Conservation (phyloP, 2,329 filamentous ascomycete species). For the Annulohypoxylon truncatum region DNA sequence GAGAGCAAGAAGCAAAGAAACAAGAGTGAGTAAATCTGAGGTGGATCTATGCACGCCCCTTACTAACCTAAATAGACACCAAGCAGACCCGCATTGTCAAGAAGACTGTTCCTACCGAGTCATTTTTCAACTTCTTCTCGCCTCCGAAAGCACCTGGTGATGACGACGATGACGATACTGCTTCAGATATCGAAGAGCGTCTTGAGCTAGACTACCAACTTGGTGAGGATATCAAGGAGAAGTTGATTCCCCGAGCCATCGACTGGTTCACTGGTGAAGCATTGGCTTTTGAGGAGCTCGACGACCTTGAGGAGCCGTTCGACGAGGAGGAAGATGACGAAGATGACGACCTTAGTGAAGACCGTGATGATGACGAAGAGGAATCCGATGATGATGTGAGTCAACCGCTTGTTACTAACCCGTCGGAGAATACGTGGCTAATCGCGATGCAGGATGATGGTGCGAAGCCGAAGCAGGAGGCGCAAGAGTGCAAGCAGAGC, state of each 20-base stretch:
- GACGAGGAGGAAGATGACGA: constrained; percentile 91
- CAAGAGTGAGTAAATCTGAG: constrained; percentile 77
- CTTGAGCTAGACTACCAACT: constrained; percentile 98
- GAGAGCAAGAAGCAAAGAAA: constrained; percentile 99
- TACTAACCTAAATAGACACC: constrained; percentile 73
- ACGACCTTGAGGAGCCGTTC: constrained; percentile 83
- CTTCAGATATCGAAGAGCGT: constrained; percentile 94
- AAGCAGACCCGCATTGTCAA: constrained; percentile 99
- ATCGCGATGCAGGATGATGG: constrained; percentile 75
- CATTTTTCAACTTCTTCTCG: constrained; percentile 99
- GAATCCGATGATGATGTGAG: constrained; percentile 83
- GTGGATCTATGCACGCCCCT: background rate
- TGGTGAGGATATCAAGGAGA: constrained; percentile 99
- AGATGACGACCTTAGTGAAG: constrained; percentile 86
- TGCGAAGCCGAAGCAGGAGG: constrained; percentile 92
- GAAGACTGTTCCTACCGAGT: constrained; percentile 98
- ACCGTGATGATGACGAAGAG: constrained; percentile 81
- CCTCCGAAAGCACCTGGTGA: constrained; percentile 84
- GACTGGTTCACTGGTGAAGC: constrained; percentile 99
- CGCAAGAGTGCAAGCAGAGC: constrained; percentile 96
- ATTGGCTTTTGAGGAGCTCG: constrained; percentile 93
- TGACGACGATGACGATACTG: constrained; percentile 78
- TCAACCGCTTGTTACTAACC: constrained; percentile 22
- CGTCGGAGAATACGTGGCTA: constrained; percentile 41
- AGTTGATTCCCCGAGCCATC: constrained; percentile 96